These are phyloP conservation scores for Phytophthora quininea DNA, from an alignment of 352 stramenopile species.

Conservation along the genomic window DNA sequence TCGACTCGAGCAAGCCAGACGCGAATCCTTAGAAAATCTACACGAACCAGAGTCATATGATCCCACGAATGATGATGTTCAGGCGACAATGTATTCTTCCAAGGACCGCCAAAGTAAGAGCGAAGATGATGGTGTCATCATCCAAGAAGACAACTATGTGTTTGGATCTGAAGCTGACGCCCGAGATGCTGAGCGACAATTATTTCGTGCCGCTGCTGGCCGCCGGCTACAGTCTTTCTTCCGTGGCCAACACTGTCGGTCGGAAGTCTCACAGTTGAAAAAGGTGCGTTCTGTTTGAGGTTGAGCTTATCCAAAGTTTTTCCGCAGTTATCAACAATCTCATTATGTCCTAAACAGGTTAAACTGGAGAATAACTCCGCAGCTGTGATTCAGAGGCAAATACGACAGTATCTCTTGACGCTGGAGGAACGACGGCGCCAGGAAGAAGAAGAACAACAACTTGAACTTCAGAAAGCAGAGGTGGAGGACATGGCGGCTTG, in stretches of 20 bases:
- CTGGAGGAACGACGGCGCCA: conserved; percentile 3
- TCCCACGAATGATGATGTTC: conserved; percentile 3
- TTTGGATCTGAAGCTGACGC: conserved; percentile 28
- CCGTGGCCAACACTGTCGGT: conserved; percentile 35
- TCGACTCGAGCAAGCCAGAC: conserved; percentile 38
- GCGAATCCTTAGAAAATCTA: conserved; percentile 27
- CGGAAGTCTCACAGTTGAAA: conserved; percentile 28
- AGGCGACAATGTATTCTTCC: background rate
- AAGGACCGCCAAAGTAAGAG: background rate
- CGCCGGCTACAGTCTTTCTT: conserved; percentile 43
- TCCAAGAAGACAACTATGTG: conserved; percentile 25
- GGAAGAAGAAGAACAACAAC: conserved; percentile 20
- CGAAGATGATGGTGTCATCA: conserved; percentile 22
- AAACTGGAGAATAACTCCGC: conserved; percentile 31
- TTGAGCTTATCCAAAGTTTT: background rate
- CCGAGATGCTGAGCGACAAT: conserved; percentile 20
- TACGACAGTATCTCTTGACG: conserved; percentile 23
- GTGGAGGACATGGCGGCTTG: conserved; percentile 49
- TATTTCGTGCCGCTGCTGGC: conserved; percentile 32
- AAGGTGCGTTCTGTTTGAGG: conserved; percentile 17
- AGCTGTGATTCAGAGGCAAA: conserved; percentile 28
- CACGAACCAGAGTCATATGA: conserved; percentile 7
- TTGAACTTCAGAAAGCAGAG: conserved; percentile 39
- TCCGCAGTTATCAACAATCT: too few relatives aligned
- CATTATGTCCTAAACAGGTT: background rate